A percentile compares a stretch with the other conserved stretches of the same genome.
phyloP scores from a whole-genome alignment of 2,329 filamentous ascomycete genomes.

The Davidsoniella neocaledoniae region DNA sequence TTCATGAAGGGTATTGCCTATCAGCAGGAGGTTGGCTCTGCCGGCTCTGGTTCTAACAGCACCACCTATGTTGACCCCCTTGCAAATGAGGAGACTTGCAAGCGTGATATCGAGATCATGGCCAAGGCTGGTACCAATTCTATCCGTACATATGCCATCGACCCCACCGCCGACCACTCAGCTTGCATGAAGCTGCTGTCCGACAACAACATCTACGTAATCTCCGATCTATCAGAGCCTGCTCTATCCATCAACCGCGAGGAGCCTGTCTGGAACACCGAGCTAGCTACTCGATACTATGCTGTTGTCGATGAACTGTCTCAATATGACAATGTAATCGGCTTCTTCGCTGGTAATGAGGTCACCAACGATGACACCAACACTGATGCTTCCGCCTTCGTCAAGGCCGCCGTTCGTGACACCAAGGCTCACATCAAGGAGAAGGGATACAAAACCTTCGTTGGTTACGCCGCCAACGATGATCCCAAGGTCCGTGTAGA shows the following conservation, averaged over 20 bases:
- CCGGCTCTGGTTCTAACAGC: conserved; percentile 28
- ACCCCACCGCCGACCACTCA: conserved; percentile 62
- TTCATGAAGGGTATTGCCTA: conserved; percentile 92
- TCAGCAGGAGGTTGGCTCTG: conserved; percentile 58
- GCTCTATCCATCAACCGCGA: conserved; percentile 70
- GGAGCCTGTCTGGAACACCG: conserved; percentile 59
- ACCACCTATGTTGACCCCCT: conserved; percentile 67
- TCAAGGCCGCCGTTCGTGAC: conserved; percentile 95
- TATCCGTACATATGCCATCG: conserved; percentile 87
- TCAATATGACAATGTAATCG: conserved; percentile 78
- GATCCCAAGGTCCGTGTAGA: conserved; percentile 66
- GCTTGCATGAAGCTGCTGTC: conserved; percentile 72
- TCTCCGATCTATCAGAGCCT: conserved; percentile 79
- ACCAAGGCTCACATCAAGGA: conserved; percentile 84
- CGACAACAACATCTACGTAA: conserved; percentile 82
- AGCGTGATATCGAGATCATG: conserved; percentile 73
- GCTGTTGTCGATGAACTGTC: conserved; percentile 64
- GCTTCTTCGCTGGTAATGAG: conserved; percentile 98
- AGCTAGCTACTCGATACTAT: conserved; percentile 67
- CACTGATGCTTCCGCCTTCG: conserved; percentile 78
- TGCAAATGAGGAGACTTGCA: conserved; percentile 52
- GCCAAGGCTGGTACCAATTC: conserved; percentile 69
- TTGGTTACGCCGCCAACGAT: conserved; percentile 94
- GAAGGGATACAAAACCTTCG: conserved; percentile 67
- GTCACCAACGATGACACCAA: conserved; percentile 81